Evolutionary conservation across 2,329 filamentous ascomycete genomes (phyloP), one percentile per base, ranked within the genome.

Genomic region (Fusarium musae): DNA sequence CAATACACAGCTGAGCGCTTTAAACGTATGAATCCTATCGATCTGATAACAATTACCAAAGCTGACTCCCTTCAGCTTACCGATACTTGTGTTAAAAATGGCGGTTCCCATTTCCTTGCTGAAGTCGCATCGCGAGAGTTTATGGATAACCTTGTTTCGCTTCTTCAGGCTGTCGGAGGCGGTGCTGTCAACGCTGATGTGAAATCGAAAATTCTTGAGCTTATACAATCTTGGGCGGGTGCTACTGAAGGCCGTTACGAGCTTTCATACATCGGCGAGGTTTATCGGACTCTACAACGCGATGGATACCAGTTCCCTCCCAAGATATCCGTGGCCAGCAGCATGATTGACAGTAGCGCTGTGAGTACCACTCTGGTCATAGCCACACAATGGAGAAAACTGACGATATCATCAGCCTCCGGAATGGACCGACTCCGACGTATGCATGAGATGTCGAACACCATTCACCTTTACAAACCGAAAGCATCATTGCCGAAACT

Each of bases 21-120:
- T 99, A 62, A 97, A 96, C 83, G 94, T 96, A 87, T 66, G 85
- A 40, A 37, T 49, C 37, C 16, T 19, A 7, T 36, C 32, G 40
- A 32, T 11, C 32, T 46, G 36, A n/a, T 52, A 40, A 32, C 21
- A 44, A 61, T 42, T 28, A 34, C 26, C 17, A 10, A 54, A 59
- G 63, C 74, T 78, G 61, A 77, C 66, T 56, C 69, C 30, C 30
- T 58, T 40, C 56, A 90, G 94, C 92, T 99, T 78, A 97, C 95
- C 74, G 96, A 99, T 85, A 98, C 96, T 2, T 99, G 96, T 81
- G 95, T 98, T 70, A 99, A 99, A 86, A 99, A 99, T 86, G 96
- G 96, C 67, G 96, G 96, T 76, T 90, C 93, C 43, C 96, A 99
- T 83, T 99, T 99, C 83, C 91, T 99, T 56, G 89, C 92, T 75